Base-by-base conservation (phyloP, 805 yeast species). In the Candida arabinofermentans region DNA sequence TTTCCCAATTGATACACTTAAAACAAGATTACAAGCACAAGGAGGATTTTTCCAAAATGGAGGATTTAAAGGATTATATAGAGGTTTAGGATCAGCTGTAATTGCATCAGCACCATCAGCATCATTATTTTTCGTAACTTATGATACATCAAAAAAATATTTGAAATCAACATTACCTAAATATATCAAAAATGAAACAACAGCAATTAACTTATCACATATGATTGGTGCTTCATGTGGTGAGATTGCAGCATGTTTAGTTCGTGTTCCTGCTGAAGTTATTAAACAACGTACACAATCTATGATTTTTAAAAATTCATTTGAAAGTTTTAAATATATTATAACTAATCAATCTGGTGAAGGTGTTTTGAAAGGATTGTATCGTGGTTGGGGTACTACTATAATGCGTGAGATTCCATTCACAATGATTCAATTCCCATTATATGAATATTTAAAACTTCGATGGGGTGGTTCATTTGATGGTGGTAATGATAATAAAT, bases 261-360 rank as follows among this genome's bases (percentile, higher is more conserved):
- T 93, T 2, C 72, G 99, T 43, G 99, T 93, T 0, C 99, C 99
- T 0, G 95, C 96, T 0, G 99, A 93, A 59, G 95, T 93, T 21
- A 80, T 93, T 53, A 93, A 93, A 64, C 99, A 93, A 65, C 72
- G 97, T 43, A 86, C 98, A 0, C 99, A 93, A 62, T 79, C 96
- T 0, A 67, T 79, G 31, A 72, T 69, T 37, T 68, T 70, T 53
- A 61, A 65, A 31, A 65, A 78, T 0, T 87, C 96, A 8, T 70
- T 71, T 61, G 77, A 77, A 36, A 85, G 96, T 12, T 72, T 93
- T 45, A 70, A 70, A 51, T 69, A 74, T 40, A 67, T 91, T 31
- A 57, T 87, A 13, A 64, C 67, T 39, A 85, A 86, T 59, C 66
- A 73, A 46, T 70, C 81, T 1, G 91, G 93, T 1, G 96, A 88